Evolutionary conservation across 208 protist genomes (phyloP), one percentile per base, ranked within the genome.

Genomic region (Trichomonas vaginalis): DNA sequence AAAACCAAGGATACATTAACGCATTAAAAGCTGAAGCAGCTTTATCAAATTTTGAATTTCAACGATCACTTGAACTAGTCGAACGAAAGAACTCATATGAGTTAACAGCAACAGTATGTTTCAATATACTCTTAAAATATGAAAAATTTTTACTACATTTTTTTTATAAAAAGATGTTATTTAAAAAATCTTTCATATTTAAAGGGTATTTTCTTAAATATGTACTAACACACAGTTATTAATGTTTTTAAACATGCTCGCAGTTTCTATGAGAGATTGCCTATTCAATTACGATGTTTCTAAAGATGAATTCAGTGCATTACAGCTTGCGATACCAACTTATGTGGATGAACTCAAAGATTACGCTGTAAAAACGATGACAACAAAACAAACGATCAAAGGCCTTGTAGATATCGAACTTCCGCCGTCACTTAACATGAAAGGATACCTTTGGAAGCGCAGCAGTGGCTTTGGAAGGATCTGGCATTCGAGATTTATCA

Each of bases 171-270:
- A n/a, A n/a, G 17, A 35, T 80, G 17, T 80, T 80, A 35, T n/a
- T 35, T 80, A 61, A 61, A 61, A 61, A 23, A 23, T 61, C 49
- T 23, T 61, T 61, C 17, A 61, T 23, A 80, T 37, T 12, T 37
- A 80, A 80, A 37, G 27, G 27, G 27, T 37, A 80, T 17, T 51
- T 39, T 92, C 56, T 92, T 45, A 45, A 32, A 10, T 51, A 56
- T 27, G 46, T 88, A 47, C 82, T 92, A 92, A 92, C 45, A 51
- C 86, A 92, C 46, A 92, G 86, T n/a, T 92, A 39, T 35, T 92
- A 17, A 23, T 51, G 27, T 92, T 92, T 92, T 23, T 51, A 27
- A 92, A 48, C 17, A n/a, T 17, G 6, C 42, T 92, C 4, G 86
- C 23, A 35, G 27, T 35, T 1, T 39, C 45, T 17, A 4, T 39